These are phyloP conservation scores for Erythrobasidium hasegawianum DNA, from an alignment of 1,284 basidiomycete species.

Conservation along the genomic window DNA sequence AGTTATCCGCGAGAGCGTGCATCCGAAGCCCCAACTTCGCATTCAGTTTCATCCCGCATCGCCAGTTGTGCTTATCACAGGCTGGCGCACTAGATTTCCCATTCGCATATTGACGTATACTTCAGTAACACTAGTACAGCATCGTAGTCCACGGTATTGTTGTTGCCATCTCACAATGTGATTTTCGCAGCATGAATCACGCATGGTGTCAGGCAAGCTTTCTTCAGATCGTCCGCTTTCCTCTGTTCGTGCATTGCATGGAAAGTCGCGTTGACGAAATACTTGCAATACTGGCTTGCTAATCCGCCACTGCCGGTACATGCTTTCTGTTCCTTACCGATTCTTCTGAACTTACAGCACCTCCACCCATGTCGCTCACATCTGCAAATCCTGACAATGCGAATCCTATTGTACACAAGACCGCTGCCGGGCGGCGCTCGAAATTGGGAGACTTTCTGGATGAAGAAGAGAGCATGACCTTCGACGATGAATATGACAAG, in stretches of 20 bases:
- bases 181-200: too few species aligned
- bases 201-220: too few species aligned
- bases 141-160: neutral
- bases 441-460: slow-evolving; percentile 37
- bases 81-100: slow-evolving; percentile 60
- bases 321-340: too few species aligned
- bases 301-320: too few species aligned
- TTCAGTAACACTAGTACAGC: neutral
- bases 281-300: too few species aligned
- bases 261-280: too few species aligned
- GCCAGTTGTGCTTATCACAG: slow-evolving; percentile 64
- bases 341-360: too few species aligned
- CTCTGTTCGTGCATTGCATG: too few species aligned
- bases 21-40: too few species aligned
- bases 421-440: slow-evolving; percentile 18
- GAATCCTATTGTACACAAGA: slow-evolving; percentile 42
- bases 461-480: slow-evolving; percentile 31
- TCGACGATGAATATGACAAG: slow-evolving; percentile 5
- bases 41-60: slow-evolving; percentile 62
- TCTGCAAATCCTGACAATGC: slow-evolving; percentile 41
- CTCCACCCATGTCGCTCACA: slow-evolving; percentile 24
- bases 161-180: neutral
- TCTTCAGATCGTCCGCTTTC: too few species aligned
- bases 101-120: neutral
- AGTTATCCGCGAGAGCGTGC: too few species aligned